Percentiles rank a stretch among this genome's conserved stretches.
Evolutionary conservation across 2,329 filamentous ascomycete genomes (phyloP).

Genomic region (Esteya vermicola): DNA sequence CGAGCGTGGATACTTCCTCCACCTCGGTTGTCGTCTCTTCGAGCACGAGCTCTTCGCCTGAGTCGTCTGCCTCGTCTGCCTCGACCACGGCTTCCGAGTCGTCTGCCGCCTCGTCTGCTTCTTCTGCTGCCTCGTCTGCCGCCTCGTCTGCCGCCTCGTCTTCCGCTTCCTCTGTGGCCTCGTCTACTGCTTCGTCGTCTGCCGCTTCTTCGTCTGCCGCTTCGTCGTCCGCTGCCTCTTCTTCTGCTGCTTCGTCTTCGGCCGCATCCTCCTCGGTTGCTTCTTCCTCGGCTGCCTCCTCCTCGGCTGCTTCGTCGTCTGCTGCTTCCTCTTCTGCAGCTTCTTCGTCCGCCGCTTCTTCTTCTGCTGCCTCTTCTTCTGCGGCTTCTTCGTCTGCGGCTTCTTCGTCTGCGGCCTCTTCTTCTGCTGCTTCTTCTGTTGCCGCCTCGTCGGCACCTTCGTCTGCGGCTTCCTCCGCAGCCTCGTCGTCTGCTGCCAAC

Average conservation of each 20-base stretch:
- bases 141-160: neutral
- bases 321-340: neutral
- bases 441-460: neutral
- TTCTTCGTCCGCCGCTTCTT: neutral
- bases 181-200: neutral
- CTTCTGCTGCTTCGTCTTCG: neutral
- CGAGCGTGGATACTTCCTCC: neutral
- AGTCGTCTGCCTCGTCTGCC: constrained; percentile 26
- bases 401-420: too few relatives aligned
- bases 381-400: neutral
- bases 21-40: constrained; percentile 13
- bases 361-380: neutral
- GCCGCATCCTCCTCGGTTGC: neutral
- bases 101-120: too few relatives aligned
- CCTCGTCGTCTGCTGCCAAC: neutral
- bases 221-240: neutral
- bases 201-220: too few relatives aligned
- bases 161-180: neutral
- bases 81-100: too few relatives aligned
- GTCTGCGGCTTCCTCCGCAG: neutral
- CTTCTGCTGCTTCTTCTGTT: neutral
- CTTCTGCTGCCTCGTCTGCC: too few relatives aligned
- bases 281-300: neutral
- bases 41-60: neutral
- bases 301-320: neutral